These are phyloP conservation scores for Phytopythium helicoides DNA, from an alignment of 352 stramenopile genomes.

Conservation along the genomic window DNA sequence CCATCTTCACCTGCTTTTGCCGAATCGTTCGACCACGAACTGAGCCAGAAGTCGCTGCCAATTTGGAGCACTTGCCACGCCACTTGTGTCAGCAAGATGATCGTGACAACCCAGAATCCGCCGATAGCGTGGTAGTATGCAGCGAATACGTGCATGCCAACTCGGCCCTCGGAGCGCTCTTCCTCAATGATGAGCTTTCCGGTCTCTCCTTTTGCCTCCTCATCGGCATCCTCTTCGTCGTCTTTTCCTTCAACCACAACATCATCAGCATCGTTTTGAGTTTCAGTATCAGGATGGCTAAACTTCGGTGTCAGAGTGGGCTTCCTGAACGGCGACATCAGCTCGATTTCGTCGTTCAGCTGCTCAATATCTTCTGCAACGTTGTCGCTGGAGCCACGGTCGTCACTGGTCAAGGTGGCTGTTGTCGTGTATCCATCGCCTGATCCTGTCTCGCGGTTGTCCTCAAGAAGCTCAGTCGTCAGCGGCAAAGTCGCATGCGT, in stretches of 20 bases:
- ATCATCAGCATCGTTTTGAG: too few species aligned
- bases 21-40: slow-evolving; percentile 76
- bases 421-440: slow-evolving; percentile 4
- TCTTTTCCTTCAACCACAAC: too few species aligned
- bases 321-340: slow-evolving; percentile 16
- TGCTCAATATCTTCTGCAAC: too few species aligned
- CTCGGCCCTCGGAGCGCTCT: slow-evolving; percentile 18
- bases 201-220: slow-evolving; percentile 10
- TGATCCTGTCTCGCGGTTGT: too few species aligned
- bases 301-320: not conserved
- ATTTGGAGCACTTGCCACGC: slow-evolving; percentile 77
- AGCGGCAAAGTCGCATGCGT: too few species aligned
- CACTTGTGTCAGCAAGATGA: slow-evolving; percentile 53
- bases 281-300: too few species aligned
- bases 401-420: too few species aligned
- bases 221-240: slow-evolving; percentile 8
- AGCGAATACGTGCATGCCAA: slow-evolving; percentile 31
- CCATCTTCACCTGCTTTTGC: slow-evolving; percentile 39
- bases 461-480: too few species aligned
- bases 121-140: slow-evolving; percentile 44
- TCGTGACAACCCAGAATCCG: slow-evolving; percentile 25
- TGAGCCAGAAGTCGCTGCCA: slow-evolving; percentile 86
- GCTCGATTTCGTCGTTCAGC: slow-evolving; percentile 17
- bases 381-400: too few species aligned
- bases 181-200: slow-evolving; percentile 26